Evolutionary conservation across 1,284 basidiomycete species (phyloP).

Genomic region (Ceratobasidium sp.): DNA sequence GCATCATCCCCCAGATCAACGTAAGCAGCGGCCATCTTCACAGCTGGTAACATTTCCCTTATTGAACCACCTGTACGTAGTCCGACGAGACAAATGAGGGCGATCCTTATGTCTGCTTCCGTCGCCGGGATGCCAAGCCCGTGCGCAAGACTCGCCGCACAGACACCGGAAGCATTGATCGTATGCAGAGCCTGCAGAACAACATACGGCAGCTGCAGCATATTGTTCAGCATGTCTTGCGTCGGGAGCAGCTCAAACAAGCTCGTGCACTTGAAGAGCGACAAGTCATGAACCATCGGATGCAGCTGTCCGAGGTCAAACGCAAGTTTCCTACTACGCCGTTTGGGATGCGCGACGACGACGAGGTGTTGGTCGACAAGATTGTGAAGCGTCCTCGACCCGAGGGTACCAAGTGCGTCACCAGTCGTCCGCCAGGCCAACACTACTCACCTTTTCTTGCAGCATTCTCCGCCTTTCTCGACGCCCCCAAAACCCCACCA

Average conservation of each 20-base stretch:
- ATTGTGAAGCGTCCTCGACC: conserved; percentile 67
- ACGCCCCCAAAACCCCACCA: conserved; percentile 52
- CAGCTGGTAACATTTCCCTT: conserved; percentile 23
- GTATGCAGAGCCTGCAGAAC: conserved; percentile 77
- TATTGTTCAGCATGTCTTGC: conserved; percentile 70
- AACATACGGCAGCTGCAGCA: conserved; percentile 79
- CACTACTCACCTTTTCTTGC: conserved; percentile 65
- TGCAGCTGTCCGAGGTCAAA: conserved; percentile 79
- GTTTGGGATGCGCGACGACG: conserved; percentile 68
- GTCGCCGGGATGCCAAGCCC: conserved; percentile 92
- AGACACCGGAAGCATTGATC: conserved; percentile 87
- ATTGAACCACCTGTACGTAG: conserved; percentile 54
- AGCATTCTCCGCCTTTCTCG: conserved; percentile 55
- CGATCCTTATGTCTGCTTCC: conserved; percentile 98
- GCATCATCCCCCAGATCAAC: conserved; percentile 81
- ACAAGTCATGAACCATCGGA: conserved; percentile 79
- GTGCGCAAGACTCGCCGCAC: conserved; percentile 93
- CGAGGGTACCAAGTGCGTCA: conserved; percentile 51
- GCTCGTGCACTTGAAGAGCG: conserved; percentile 65
- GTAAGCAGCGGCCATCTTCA: conserved; percentile 56
- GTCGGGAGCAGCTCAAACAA: conserved; percentile 78
- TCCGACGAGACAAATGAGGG: conserved; percentile 92
- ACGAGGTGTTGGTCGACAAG: conserved; percentile 81
- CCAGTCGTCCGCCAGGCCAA: conserved; percentile 56
- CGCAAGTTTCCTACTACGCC: conserved; percentile 72